Evolutionary conservation across 1,284 basidiomycete genomes (phyloP).

Genomic region (Exobasidium rhododendri): DNA sequence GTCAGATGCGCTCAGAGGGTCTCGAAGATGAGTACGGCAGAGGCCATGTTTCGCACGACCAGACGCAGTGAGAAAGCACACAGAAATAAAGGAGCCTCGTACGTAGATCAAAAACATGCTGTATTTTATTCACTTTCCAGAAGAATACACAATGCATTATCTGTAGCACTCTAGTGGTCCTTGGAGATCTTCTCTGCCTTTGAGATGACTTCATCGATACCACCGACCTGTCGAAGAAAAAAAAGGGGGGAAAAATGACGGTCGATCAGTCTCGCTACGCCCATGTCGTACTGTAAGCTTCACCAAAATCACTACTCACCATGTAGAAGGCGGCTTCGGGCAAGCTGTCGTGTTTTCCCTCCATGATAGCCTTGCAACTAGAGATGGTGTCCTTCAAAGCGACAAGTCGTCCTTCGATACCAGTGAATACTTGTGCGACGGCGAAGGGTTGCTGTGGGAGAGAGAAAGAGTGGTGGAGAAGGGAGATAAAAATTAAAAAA

Average conservation of each 20-base stretch:
- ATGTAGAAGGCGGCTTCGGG: constrained; percentile 70
- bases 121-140: not conserved
- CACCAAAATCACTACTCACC: constrained; percentile 14
- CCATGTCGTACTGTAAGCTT: too few relatives aligned
- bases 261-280: not conserved
- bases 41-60: too few relatives aligned
- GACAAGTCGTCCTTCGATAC: constrained; percentile 94
- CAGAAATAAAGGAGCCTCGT: too few relatives aligned
- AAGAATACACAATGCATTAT: not conserved
- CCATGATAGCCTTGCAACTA: constrained; percentile 70
- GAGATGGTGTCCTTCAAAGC: constrained; percentile 59
- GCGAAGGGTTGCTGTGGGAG: constrained; percentile 87
- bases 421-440: constrained; percentile 98
- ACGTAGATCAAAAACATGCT: too few relatives aligned
- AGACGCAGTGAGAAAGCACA: too few relatives aligned
- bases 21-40: too few relatives aligned
- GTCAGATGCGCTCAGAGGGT: too few relatives aligned
- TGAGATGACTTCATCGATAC: constrained; percentile 87
- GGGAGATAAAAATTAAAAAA: not conserved
- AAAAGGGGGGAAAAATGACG: constrained; percentile 24
- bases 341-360: constrained; percentile 78
- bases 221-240: constrained; percentile 60
- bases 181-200: constrained; percentile 89
- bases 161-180: not conserved
- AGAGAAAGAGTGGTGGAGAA: not conserved